These are phyloP conservation scores for Pichia sp. DNA, from an alignment of 1,139 yeast species.

Conservation along the genomic window DNA sequence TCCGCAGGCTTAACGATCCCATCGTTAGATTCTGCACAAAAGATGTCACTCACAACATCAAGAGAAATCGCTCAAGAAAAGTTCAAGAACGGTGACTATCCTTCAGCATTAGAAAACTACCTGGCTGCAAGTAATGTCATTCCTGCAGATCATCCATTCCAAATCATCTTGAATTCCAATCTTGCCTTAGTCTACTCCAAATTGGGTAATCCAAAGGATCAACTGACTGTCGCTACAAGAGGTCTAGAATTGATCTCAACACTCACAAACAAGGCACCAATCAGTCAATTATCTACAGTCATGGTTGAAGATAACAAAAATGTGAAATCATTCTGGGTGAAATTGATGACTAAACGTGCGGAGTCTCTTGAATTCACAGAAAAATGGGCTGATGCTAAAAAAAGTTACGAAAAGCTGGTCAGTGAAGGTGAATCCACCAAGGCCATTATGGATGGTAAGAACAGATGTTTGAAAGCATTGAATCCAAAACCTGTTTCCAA, in stretches of 20 bases:
- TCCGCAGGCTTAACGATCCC: slow-evolving; percentile 17
- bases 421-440: slow-evolving; percentile 66
- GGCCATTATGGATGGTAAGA: slow-evolving; percentile 72
- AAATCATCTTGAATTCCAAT: slow-evolving; percentile 73
- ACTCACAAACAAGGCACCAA: slow-evolving; percentile 19
- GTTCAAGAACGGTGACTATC: slow-evolving; percentile 81
- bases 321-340: slow-evolving; percentile 70
- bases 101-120: slow-evolving; percentile 61
- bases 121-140: slow-evolving; percentile 58
- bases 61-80: slow-evolving; percentile 34
- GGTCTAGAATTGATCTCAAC: slow-evolving; percentile 57
- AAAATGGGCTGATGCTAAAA: slow-evolving; percentile 60
- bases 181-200: slow-evolving; percentile 69
- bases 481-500: slow-evolving; percentile 41
- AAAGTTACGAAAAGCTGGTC: slow-evolving; percentile 58
- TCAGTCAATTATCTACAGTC: slow-evolving; percentile 33
- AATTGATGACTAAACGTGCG: slow-evolving; percentile 68
- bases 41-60: slow-evolving; percentile 8
- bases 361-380: slow-evolving; percentile 84
- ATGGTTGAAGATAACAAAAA: slow-evolving; percentile 52
- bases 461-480: slow-evolving; percentile 69
- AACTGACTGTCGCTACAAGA: slow-evolving; percentile 50
- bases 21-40: slow-evolving; percentile 13
- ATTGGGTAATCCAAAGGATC: slow-evolving; percentile 70
- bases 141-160: slow-evolving; percentile 64